Evolutionary conservation across 495 filamentous ascomycete genomes (phyloP).

Genomic region (Hypoxylon fragiforme): DNA sequence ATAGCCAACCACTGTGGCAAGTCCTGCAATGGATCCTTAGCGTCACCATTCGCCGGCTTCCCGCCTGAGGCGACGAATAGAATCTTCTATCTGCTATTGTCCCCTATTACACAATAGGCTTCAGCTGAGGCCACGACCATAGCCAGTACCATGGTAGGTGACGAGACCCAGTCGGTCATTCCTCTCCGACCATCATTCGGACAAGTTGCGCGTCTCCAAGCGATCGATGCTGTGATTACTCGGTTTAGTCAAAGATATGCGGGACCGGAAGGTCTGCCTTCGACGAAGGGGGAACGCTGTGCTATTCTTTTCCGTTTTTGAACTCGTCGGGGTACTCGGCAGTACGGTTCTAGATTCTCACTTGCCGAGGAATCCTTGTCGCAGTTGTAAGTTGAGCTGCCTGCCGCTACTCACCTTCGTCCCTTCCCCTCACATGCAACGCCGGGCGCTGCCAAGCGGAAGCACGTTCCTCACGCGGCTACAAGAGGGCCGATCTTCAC

Average conservation of each 20-base stretch:
- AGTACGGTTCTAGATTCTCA: conserved; percentile 32
- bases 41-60: conserved; percentile 21
- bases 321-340: conserved; percentile 18
- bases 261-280: conserved; percentile 24
- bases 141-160: conserved; percentile 24
- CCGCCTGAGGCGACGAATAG: conserved; percentile 24
- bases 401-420: conserved; percentile 4
- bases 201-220: conserved; percentile 19
- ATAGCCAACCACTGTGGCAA: conserved; percentile 30
- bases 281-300: conserved; percentile 10
- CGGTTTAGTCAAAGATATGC: conserved; percentile 24
- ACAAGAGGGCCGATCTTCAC: conserved; percentile 21
- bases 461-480: conserved; percentile 14
- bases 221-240: conserved; percentile 32
- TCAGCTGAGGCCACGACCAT: conserved; percentile 27
- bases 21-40: conserved; percentile 24
- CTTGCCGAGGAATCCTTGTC: conserved; percentile 25
- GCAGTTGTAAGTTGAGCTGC: conserved; percentile 18
- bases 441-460: conserved; percentile 19
- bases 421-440: conserved; percentile 26
- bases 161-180: conserved; percentile 17
- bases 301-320: conserved; percentile 29
- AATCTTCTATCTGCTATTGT: conserved; percentile 14
- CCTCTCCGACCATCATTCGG: conserved; percentile 7
- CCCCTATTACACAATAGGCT: conserved; percentile 20